Conservation (phyloP, 2,329 filamentous ascomycete species). For the Karstenula rhodostoma region DNA sequence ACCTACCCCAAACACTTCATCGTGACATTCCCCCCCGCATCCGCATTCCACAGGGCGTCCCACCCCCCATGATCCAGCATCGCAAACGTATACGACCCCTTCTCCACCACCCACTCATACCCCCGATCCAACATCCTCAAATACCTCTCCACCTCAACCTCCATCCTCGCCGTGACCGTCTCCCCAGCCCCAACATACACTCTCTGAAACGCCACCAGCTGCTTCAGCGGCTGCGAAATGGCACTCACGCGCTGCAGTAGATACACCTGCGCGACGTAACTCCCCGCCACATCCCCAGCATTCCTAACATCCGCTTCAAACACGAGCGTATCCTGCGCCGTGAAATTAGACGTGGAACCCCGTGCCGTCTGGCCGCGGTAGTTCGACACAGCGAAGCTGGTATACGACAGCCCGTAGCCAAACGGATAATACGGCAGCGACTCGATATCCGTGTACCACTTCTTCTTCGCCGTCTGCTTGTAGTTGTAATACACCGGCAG, state of each 20-base stretch:
- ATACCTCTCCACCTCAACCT: slow-evolving; percentile 54
- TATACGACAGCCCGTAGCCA: slow-evolving; percentile 70
- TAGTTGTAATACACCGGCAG: slow-evolving; percentile 74
- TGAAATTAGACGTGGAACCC: slow-evolving; percentile 30
- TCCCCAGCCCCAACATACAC: slow-evolving; percentile 50
- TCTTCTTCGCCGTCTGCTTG: slow-evolving; percentile 64
- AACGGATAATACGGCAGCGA: slow-evolving; percentile 65
- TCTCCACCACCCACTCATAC: slow-evolving; percentile 56
- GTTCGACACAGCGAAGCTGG: slow-evolving; percentile 59
- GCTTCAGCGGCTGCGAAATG: slow-evolving; percentile 54
- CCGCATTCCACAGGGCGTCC: slow-evolving; percentile 28
- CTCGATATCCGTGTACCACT: slow-evolving; percentile 63
- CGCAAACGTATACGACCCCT: slow-evolving; percentile 54
- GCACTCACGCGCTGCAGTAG: slow-evolving; percentile 50
- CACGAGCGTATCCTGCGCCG: slow-evolving; percentile 37
- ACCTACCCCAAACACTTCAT: slow-evolving; percentile 40
- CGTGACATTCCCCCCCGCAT: slow-evolving; percentile 51
- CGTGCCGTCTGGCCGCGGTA: slow-evolving; percentile 41
- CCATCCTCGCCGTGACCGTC: slow-evolving; percentile 40
- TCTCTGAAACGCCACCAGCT: slow-evolving; percentile 55
- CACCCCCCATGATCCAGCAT: slow-evolving; percentile 53
- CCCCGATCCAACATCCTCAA: slow-evolving; percentile 53
- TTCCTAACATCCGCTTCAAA: slow-evolving; percentile 51
- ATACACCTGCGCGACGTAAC: slow-evolving; percentile 55
- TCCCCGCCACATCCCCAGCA: slow-evolving; percentile 43